phyloP scores from a whole-genome alignment of 164 flowering plant species.

The Dillenia turbinata region DNA sequence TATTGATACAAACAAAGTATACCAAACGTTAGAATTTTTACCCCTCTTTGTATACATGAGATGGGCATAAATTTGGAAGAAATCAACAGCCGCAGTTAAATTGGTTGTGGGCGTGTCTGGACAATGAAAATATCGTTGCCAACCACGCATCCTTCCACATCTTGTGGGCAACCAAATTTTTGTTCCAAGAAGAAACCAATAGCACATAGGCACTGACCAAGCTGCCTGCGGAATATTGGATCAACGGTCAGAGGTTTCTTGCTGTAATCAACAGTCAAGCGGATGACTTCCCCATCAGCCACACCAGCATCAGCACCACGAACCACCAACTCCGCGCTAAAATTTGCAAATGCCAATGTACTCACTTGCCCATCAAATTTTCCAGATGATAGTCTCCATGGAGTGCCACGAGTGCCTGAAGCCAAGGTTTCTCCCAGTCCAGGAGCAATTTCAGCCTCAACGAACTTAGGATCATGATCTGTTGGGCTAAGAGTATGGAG shows the following conservation, averaged over 20 bases:
- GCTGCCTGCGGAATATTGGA: constrained; percentile 51
- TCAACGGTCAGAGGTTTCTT: constrained; percentile 74
- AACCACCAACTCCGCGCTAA: constrained; percentile 78
- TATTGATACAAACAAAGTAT: too few species aligned
- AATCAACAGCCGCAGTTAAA: too few species aligned
- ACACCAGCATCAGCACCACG: constrained; percentile 45
- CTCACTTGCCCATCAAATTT: constrained; percentile 69
- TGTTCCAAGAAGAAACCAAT: constrained; percentile 78
- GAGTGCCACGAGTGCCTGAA: constrained; percentile 93
- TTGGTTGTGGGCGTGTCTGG: constrained; percentile 84
- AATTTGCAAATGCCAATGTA: constrained; percentile 85
- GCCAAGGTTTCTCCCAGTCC: constrained; percentile 98
- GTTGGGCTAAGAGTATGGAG: constrained; percentile 87
- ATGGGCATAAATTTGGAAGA: too few species aligned
- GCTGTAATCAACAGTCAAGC: constrained; percentile 77
- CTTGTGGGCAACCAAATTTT: constrained; percentile 86
- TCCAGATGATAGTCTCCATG: constrained; percentile 77
- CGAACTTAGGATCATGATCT: constrained; percentile 44
- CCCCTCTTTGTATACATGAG: too few species aligned
- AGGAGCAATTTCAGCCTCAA: constrained; percentile 89
- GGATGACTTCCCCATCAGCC: constrained; percentile 67
- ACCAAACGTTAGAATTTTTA: too few species aligned
- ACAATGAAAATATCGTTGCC: constrained; percentile 74
- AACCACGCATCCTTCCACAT: constrained; percentile 85
- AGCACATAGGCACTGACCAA: constrained; percentile 70